Base-by-base conservation (phyloP, 1,139 yeast species). In the Chernovozyma aurita region DNA sequence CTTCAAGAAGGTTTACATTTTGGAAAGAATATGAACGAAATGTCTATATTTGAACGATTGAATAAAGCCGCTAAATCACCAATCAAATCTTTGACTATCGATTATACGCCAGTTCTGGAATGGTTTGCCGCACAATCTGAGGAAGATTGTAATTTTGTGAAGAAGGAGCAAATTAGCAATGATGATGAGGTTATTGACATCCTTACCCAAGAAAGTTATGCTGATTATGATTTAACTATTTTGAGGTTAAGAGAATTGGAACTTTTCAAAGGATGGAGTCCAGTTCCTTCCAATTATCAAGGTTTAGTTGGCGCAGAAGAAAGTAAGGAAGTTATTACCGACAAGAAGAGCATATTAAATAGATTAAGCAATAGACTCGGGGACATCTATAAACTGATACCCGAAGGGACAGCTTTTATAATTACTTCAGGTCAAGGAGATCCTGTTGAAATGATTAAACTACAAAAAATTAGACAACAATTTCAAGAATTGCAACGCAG, bases 371-470 rank as follows among this genome's bases (percentile, higher is more conserved):
- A 49, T 2, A 60, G 82, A 30, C 48, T 90, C 13, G 46, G 56
- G 9, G 54, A 55, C 28, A 59, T 90, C 4, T 78, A 82, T 49
- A 60, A 65, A 0, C 44, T 53, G 2, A 51, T 84, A 17, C 88
- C 95, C 0, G 58, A 63, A 1, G 70, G 78, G 33, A 73, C 95
- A 0, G 60, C 81, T 18, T 49, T 90, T 24, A 60, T 87, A 1
- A 53, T 88, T 1, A 65, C 77, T 48, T 70, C 87, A 0, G 85
- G 84, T 2, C 65, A 74, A 38, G 88, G 90, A 2, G 75, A 78
- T 46, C 78, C 82, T 3, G 53, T 67, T 15, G 73, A 66, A 31
- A 70, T 81, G 76, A 53, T 58, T 13, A 55, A 63, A 33, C 60
- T 86, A 33, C 77, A 73, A 42, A 50, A 50, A 11, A 45, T 66